Percentiles rank a stretch among this genome's conserved stretches.
These are phyloP conservation scores for Coemansia sp. DNA, from an alignment of 192 early-diverging fungal genomes.

Conservation along the genomic window DNA sequence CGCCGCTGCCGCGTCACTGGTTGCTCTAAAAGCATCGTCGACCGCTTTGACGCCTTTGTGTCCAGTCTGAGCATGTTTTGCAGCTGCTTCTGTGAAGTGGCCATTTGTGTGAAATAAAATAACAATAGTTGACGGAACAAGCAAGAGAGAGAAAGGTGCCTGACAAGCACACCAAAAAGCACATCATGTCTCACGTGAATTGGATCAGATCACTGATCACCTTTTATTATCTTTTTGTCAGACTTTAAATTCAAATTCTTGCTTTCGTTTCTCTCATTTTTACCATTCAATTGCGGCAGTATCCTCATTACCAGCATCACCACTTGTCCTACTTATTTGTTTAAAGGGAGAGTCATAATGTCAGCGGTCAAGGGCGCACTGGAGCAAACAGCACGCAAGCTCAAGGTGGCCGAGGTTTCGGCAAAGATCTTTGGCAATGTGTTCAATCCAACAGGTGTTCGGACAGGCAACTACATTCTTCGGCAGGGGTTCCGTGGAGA, in stretches of 20 bases:
- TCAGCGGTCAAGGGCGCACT: constrained; percentile 14
- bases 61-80: constrained; percentile 39
- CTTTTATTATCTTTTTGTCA: background rate
- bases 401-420: constrained; percentile 60
- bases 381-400: constrained; percentile 26
- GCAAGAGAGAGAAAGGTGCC: background rate
- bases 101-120: background rate
- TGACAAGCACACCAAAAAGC: background rate
- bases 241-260: background rate
- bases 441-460: constrained; percentile 67
- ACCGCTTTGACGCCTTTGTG: constrained; percentile 43
- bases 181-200: background rate
- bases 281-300: too few relatives aligned
- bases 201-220: background rate
- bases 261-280: background rate
- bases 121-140: background rate
- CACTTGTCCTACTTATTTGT: background rate
- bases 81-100: constrained; percentile 9
- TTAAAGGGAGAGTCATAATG: constrained; percentile 6
- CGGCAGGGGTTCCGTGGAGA: constrained; percentile 68
- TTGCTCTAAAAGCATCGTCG: constrained; percentile 70
- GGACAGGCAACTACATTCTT: constrained; percentile 73
- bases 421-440: constrained; percentile 65
- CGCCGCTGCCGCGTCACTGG: constrained; percentile 70
- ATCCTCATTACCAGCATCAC: background rate